Evolutionary conservation across 352 stramenopile genomes (phyloP), one percentile per base, ranked within the genome.

Genomic region (Phytophthora multivora): DNA sequence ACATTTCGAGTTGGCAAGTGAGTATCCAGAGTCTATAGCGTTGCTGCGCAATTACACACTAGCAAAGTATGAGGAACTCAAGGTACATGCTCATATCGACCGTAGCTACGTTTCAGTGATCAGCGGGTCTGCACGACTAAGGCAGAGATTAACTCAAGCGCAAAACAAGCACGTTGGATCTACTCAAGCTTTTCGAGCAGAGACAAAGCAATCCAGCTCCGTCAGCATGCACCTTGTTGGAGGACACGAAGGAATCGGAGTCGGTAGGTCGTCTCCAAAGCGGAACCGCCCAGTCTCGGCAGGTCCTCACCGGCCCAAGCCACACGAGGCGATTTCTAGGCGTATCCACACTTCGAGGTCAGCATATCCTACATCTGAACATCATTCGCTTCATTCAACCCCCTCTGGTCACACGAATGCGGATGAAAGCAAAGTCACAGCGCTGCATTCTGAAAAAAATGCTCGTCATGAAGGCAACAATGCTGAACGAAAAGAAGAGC

Each of bases 61-160:
- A 11, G 46, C 69, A 15, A 94, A 94, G 46, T 77, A 84, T 47
- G 73, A 80, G n/a, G 61, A 79, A 38, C 56, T 94, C 40, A 79
- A 82, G 39, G 67, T 88, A 12, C 73, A 91, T 26, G 82, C 85
- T 23, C 80, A 92, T 54, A 68, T 94, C 35, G 86, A 94, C 38
- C 80, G 82, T 36, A 91, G 80, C 45, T 90, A 84, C 42, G 71
- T 90, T 8, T 74, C 81, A 31, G 82, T 81, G 8, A 86, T 94
- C 46, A 86, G 71, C 12, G 82, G 83, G 7, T 88, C 74, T 36
- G 59, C 69, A 52, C 69, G 71, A 15, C 43, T 89, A 21, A 82
- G 79, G 23, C 73, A 86, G 35, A 64, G 77, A 18, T 64, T 88
- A 8, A 57, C 67, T 38, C 36, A 78, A 38, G 84, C 74, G 18